These are phyloP conservation scores for Ophiocordyceps camponoti-floridani DNA, from an alignment of 2,329 filamentous ascomycete species.

Conservation along the genomic window DNA sequence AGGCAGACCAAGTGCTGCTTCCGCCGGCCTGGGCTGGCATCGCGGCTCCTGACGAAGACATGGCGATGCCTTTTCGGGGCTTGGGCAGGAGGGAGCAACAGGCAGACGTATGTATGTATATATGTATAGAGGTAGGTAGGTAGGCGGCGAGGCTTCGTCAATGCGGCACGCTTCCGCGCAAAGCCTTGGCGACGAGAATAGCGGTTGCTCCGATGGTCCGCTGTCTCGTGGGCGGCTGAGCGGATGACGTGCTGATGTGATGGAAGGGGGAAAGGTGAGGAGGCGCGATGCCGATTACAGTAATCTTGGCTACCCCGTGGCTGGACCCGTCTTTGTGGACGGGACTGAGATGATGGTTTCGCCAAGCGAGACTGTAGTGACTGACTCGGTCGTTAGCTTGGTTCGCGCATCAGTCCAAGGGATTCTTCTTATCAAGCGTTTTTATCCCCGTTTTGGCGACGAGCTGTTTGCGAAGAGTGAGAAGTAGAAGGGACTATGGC, in stretches of 20 bases:
- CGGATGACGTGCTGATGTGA: not conserved
- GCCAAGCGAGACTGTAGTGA: too few relatives aligned
- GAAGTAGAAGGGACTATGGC: too few relatives aligned
- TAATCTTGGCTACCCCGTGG: not conserved
- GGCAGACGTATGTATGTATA: too few relatives aligned
- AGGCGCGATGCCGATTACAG: not conserved
- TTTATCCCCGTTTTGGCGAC: too few relatives aligned
- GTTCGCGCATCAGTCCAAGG: too few relatives aligned
- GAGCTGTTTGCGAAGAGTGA: too few relatives aligned
- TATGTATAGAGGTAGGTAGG: not conserved
- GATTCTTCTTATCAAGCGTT: too few relatives aligned
- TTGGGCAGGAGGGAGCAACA: not conserved
- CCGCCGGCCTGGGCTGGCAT: constrained; percentile 19
- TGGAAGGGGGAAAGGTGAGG: not conserved
- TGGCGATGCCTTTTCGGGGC: constrained; percentile 9
- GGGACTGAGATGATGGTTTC: not conserved
- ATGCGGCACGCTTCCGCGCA: not conserved
- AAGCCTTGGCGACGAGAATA: not conserved
- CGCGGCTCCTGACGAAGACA: constrained; percentile 8
- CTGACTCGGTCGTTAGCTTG: too few relatives aligned
- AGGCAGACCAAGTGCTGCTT: constrained; percentile 29
- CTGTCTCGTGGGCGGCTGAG: not conserved
- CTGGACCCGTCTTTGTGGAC: not conserved
- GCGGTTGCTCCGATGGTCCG: not conserved
- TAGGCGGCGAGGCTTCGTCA: not conserved